These are phyloP conservation scores for Heliocybe sulcata DNA, from an alignment of 1,284 basidiomycete species.

Conservation along the genomic window DNA sequence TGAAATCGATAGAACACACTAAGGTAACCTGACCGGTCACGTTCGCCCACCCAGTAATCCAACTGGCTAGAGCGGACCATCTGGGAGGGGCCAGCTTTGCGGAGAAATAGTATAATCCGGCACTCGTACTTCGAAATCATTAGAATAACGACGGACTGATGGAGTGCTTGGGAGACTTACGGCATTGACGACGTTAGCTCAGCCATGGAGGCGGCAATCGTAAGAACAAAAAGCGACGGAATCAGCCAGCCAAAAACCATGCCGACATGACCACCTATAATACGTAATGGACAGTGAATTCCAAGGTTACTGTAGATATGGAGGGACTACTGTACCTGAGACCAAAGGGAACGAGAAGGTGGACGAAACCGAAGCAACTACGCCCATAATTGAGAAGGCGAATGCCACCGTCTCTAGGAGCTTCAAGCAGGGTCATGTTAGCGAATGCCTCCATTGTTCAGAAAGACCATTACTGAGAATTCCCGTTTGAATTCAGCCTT, in stretches of 20 bases:
- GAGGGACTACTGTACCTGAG: slow-evolving; percentile 35
- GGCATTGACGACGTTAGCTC: slow-evolving; percentile 73
- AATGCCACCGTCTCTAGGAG: slow-evolving; percentile 61
- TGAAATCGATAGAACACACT: slow-evolving; percentile 71
- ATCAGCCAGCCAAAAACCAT: slow-evolving; percentile 77
- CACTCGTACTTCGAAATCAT: slow-evolving; percentile 42
- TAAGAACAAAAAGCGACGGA: slow-evolving; percentile 61
- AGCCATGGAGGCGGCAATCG: slow-evolving; percentile 62
- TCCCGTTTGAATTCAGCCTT: slow-evolving; percentile 71
- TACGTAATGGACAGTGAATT: slow-evolving; percentile 4
- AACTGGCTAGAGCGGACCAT: slow-evolving; percentile 56
- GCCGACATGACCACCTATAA: slow-evolving; percentile 61
- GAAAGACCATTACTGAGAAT: slow-evolving; percentile 50
- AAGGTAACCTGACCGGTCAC: slow-evolving; percentile 54
- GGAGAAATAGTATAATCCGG: slow-evolving; percentile 69
- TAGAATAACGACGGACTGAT: background rate
- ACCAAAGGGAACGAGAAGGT: slow-evolving; percentile 57
- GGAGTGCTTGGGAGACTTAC: slow-evolving; percentile 29
- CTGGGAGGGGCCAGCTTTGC: slow-evolving; percentile 58
- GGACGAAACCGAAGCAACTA: slow-evolving; percentile 62
- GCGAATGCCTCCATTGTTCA: background rate
- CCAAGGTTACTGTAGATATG: background rate
- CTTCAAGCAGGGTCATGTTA: slow-evolving; percentile 20
- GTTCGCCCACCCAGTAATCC: slow-evolving; percentile 70
- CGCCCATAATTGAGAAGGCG: slow-evolving; percentile 71